These are phyloP conservation scores for Pseudocohnilembus persalinus DNA, from an alignment of 169 alveolate genomes.

Conservation along the genomic window DNA sequence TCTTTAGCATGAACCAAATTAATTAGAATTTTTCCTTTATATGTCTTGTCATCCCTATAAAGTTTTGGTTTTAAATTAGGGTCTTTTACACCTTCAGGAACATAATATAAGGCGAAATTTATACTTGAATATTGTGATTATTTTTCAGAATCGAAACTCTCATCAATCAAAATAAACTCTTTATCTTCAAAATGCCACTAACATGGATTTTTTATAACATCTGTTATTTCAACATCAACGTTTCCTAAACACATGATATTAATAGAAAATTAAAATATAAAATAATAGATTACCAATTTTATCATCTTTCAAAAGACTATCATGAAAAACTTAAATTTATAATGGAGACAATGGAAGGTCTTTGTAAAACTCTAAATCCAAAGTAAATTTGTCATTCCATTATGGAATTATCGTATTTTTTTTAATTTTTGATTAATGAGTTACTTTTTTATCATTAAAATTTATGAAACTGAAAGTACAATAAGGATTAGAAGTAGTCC, in stretches of 20 bases:
- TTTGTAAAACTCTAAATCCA: constrained; percentile 12
- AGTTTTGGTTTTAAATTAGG: constrained; percentile 41
- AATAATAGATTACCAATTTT: background rate
- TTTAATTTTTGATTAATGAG: constrained; percentile 8
- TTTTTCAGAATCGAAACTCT: background rate
- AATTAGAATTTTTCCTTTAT: constrained; percentile 10
- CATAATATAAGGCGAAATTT: constrained; percentile 23
- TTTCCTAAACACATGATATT: background rate
- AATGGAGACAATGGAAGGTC: constrained; percentile 35
- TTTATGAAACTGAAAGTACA: constrained; percentile 1
- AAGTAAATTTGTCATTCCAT: constrained; percentile 19
- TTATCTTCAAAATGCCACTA: background rate
- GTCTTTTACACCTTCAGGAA: constrained; percentile 42
- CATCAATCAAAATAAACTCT: background rate
- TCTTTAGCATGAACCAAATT: constrained; percentile 38
- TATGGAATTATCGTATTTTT: constrained; percentile 29
- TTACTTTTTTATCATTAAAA: constrained; percentile 17
- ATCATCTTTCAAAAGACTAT: background rate
- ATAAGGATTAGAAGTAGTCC: constrained; percentile 38
- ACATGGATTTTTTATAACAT: background rate
- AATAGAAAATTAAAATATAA: too few species aligned
- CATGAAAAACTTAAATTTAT: too few species aligned
- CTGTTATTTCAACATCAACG: background rate
- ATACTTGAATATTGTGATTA: background rate
- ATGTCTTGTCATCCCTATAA: constrained; percentile 28